A percentile compares a stretch with the other conserved stretches of the same genome.
These are phyloP conservation scores for Saccharomycopsis hybrid DNA, from an alignment of 1,139 yeast genomes.

Conservation along the genomic window DNA sequence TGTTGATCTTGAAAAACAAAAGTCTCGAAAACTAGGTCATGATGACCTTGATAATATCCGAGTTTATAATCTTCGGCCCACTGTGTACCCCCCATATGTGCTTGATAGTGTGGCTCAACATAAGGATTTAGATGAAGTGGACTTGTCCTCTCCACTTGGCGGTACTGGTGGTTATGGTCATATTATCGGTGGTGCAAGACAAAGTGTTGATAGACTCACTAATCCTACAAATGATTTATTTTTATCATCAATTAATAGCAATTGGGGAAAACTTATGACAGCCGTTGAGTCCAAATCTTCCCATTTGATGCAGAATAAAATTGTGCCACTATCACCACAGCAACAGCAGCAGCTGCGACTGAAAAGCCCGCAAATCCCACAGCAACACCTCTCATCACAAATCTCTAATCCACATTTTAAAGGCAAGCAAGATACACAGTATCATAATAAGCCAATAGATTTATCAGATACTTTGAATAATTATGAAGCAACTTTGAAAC, in stretches of 20 bases:
- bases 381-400: not conserved
- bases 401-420: not conserved
- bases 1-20: too few species aligned
- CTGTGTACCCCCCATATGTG: conserved; percentile 49
- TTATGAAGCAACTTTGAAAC: not conserved
- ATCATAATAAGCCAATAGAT: not conserved
- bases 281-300: conserved; percentile 28
- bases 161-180: not conserved
- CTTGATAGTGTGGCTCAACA: conserved; percentile 40
- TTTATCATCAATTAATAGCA: conserved; percentile 26
- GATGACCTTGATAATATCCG: conserved; percentile 18
- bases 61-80: conserved; percentile 30
- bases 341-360: not conserved
- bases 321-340: conserved; percentile 22
- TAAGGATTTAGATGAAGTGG: not conserved
- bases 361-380: conserved; percentile 1
- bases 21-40: too few species aligned
- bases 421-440: not conserved
- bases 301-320: conserved; percentile 24
- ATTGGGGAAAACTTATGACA: conserved; percentile 27
- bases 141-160: not conserved
- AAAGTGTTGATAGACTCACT: not conserved
- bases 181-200: not conserved
- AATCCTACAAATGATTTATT: conserved; percentile 26
- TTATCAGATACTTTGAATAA: too few species aligned